Conservation (phyloP, 2,329 filamentous ascomycete species). For the Colletotrichum gloeosporioides region DNA sequence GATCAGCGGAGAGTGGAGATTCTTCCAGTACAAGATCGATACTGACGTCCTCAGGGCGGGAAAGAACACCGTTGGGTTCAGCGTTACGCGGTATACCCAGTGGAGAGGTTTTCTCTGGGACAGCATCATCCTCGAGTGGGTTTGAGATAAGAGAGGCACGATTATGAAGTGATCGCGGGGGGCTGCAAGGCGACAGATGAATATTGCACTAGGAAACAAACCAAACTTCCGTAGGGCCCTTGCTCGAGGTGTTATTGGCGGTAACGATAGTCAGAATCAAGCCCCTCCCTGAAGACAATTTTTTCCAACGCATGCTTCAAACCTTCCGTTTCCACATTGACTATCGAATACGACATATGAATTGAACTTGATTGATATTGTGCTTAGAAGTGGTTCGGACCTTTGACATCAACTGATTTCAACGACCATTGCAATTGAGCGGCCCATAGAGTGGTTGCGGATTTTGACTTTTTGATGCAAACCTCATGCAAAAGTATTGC, state of each 20-base stretch:
- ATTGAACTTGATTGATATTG: too few relatives aligned
- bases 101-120: conserved; percentile 21
- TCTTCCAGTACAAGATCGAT: conserved; percentile 12
- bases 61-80: conserved; percentile 9
- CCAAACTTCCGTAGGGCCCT: fast-evolving
- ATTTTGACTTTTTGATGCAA: too few relatives aligned
- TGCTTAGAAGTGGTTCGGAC: too few relatives aligned
- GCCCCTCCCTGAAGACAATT: not conserved
- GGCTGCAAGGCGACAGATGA: not conserved
- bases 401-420: too few relatives aligned
- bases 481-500: too few relatives aligned
- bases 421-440: too few relatives aligned
- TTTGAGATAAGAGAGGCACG: not conserved
- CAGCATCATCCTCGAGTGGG: conserved; percentile 19
- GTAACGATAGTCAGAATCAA: not conserved
- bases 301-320: not conserved
- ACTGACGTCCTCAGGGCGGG: conserved; percentile 2
- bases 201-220: not conserved
- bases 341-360: too few relatives aligned
- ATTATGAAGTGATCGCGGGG: not conserved
- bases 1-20: conserved; percentile 18
- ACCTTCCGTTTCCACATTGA: too few relatives aligned
- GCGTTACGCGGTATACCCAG: conserved; percentile 8
- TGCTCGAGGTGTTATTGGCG: not conserved
- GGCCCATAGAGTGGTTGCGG: too few relatives aligned